phyloP scores from a whole-genome alignment of 805 yeast species.

The Candida pseudofarinosa region DNA sequence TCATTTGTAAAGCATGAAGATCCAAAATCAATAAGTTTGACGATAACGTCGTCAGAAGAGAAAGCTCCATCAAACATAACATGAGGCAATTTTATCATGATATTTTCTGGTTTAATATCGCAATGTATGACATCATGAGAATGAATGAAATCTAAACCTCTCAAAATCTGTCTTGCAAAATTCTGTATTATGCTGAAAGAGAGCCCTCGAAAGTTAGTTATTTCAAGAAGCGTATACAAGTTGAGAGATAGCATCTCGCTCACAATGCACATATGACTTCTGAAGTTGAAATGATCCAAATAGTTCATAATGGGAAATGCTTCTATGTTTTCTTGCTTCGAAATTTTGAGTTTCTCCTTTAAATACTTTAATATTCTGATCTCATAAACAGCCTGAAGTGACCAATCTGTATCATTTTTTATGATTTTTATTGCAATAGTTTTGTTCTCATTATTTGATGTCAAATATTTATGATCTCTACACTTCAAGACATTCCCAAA shows the following conservation, averaged over 20 bases:
- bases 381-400: constrained; percentile 74
- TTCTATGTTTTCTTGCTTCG: neutral
- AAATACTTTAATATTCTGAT: constrained; percentile 60
- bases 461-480: constrained; percentile 52
- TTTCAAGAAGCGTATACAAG: constrained; percentile 55
- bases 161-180: constrained; percentile 53
- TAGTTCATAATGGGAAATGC: constrained; percentile 44
- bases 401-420: constrained; percentile 68
- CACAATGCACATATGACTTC: constrained; percentile 78
- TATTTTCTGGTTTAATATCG: constrained; percentile 83
- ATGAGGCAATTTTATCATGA: constrained; percentile 50
- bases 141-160: constrained; percentile 61
- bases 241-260: constrained; percentile 71
- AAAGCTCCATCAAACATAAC: neutral
- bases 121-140: constrained; percentile 63
- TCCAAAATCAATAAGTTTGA: constrained; percentile 82
- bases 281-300: constrained; percentile 67
- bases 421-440: constrained; percentile 74
- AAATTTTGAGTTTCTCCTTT: constrained; percentile 12
- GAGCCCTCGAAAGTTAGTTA: constrained; percentile 48
- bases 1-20: constrained; percentile 49
- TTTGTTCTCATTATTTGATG: constrained; percentile 20
- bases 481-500: constrained; percentile 77
- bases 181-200: constrained; percentile 34
- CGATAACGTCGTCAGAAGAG: constrained; percentile 7